These are phyloP conservation scores for Sphagnum tenellum DNA, from an alignment of 225 moss, liverwort and hornwort genomes.

Conservation along the genomic window DNA sequence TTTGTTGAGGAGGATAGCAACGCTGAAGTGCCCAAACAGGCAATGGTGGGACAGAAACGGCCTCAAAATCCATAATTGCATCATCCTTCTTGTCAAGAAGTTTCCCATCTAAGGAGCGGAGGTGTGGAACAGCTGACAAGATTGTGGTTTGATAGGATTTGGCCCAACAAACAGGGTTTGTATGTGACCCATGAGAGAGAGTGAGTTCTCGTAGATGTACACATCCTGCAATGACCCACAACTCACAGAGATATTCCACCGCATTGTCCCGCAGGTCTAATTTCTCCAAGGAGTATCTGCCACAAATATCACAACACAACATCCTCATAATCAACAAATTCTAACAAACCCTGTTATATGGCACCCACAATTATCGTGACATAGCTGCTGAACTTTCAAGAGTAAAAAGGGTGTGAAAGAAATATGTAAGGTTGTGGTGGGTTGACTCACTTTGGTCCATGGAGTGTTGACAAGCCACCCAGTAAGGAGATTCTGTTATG, in stretches of 20 bases:
- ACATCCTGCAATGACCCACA: slow-evolving; percentile 57
- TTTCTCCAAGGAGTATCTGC: slow-evolving; percentile 63
- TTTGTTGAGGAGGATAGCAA: slow-evolving; percentile 7
- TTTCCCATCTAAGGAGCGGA: slow-evolving; percentile 53
- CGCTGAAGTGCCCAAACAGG: slow-evolving; percentile 23
- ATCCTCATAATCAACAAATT: too few species aligned
- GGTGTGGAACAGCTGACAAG: slow-evolving; percentile 27
- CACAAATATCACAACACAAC: slow-evolving; percentile 1
- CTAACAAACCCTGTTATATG: too few species aligned
- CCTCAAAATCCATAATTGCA: not conserved
- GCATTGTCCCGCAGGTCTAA: slow-evolving; percentile 72
- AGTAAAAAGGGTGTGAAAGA: too few species aligned
- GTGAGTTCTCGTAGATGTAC: slow-evolving; percentile 44
- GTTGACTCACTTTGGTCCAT: slow-evolving; percentile 40
- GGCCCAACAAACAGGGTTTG: slow-evolving; percentile 58
- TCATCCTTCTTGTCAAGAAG: slow-evolving; percentile 2
- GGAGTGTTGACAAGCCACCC: slow-evolving; percentile 54
- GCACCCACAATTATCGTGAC: too few species aligned
- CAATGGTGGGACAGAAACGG: slow-evolving; percentile 9
- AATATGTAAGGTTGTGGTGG: too few species aligned
- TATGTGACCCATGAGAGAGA: slow-evolving; percentile 43
- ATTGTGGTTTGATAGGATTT: slow-evolving; percentile 50
- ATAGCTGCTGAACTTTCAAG: too few species aligned
- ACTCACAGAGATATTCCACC: slow-evolving; percentile 50
- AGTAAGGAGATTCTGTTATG: slow-evolving; percentile 61